Conservation (phyloP, 2,329 filamentous ascomycete genomes). For the Pyrenophora tritici-repentis region DNA sequence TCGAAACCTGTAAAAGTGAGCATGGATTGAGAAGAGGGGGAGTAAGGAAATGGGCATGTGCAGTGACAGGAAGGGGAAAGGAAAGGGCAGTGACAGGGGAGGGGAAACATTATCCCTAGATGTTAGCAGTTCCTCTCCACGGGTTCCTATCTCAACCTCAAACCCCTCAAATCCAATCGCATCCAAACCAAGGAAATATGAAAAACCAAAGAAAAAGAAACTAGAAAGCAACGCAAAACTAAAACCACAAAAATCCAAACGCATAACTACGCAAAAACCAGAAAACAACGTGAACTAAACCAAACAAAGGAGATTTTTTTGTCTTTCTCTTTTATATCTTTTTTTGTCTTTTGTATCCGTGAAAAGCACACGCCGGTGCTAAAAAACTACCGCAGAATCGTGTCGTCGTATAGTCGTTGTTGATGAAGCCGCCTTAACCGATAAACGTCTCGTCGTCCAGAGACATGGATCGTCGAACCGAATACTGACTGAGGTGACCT, state of each 20-base stretch:
- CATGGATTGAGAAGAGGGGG: not conserved
- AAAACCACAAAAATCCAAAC: not conserved
- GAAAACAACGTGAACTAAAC: not conserved
- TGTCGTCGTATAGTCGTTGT: not conserved
- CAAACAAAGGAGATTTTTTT: too few relatives aligned
- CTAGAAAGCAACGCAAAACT: not conserved
- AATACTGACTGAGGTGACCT: not conserved
- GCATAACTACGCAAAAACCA: not conserved
- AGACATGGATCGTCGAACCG: not conserved
- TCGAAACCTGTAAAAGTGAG: conserved; percentile 3
- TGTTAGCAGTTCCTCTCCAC: not conserved
- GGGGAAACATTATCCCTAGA: not conserved
- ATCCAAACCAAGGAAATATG: too few relatives aligned
- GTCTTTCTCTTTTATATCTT: too few relatives aligned
- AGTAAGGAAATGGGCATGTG: not conserved
- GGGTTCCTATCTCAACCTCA: too few relatives aligned
- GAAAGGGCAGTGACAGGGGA: not conserved
- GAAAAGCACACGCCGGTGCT: too few relatives aligned
- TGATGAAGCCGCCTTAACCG: not conserved
- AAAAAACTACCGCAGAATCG: not conserved
- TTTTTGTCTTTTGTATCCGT: too few relatives aligned
- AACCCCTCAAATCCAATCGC: too few relatives aligned
- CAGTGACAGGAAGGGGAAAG: not conserved
- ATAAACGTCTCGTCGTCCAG: not conserved
- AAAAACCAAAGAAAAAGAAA: too few relatives aligned